Conservation (phyloP, 805 yeast species). For the Ogataea salicorniae region DNA sequence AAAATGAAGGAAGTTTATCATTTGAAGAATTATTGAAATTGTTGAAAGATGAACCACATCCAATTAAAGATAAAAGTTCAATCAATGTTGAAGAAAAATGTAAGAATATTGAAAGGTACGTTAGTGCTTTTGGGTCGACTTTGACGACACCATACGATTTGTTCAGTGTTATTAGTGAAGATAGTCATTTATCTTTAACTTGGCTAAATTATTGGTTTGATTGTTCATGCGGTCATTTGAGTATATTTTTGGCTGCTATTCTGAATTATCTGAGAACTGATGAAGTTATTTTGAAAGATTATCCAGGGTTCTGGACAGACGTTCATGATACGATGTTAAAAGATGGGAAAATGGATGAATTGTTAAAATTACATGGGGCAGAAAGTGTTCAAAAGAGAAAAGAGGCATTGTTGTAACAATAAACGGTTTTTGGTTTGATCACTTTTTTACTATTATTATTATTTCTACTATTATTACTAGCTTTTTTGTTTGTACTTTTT, state of each 20-base stretch:
- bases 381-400: conserved; percentile 29
- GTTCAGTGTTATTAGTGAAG: conserved; percentile 25
- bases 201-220: conserved; percentile 33
- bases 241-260: conserved; percentile 26
- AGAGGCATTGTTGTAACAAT: conserved; percentile 24
- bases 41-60: conserved; percentile 27
- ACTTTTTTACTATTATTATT: background rate
- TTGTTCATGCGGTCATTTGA: conserved; percentile 31
- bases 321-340: conserved; percentile 28
- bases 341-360: conserved; percentile 18
- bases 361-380: conserved; percentile 26
- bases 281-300: conserved; percentile 22
- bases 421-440: background rate
- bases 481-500: too few species aligned
- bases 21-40: conserved; percentile 19
- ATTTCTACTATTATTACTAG: background rate
- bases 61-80: conserved; percentile 22
- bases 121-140: conserved; percentile 23
- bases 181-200: conserved; percentile 26
- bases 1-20: conserved; percentile 12
- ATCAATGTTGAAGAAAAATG: conserved; percentile 19
- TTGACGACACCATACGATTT: conserved; percentile 24
- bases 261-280: conserved; percentile 26
- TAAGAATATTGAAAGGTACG: conserved; percentile 21
- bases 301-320: conserved; percentile 30